A percentile compares a stretch with the other conserved stretches of the same genome.
Evolutionary conservation across 345 rosid species (phyloP).

Genomic region (Euphorbia lathyris): DNA sequence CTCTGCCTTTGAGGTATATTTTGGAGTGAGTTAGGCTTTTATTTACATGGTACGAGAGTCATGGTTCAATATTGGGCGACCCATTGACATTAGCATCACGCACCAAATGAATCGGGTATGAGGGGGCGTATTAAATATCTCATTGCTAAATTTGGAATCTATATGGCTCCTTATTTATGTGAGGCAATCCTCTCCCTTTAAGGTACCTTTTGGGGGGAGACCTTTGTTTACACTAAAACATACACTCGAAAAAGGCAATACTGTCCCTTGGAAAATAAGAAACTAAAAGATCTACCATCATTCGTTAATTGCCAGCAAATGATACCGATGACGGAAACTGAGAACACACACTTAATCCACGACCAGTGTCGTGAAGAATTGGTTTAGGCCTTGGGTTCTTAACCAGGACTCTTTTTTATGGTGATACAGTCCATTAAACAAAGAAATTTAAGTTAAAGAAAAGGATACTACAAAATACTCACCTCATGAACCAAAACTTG

Average conservation of each 20-base stretch:
- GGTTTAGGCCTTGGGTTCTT: neutral
- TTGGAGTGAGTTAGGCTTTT: no score
- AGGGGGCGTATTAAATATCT: no score
- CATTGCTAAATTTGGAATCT: no score
- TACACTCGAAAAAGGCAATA: neutral
- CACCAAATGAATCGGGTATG: no score
- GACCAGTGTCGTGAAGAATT: neutral
- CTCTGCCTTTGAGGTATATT: no score
- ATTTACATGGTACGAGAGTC: no score
- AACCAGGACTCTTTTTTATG: neutral
- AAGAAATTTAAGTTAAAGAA: neutral
- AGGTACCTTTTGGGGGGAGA: no score
- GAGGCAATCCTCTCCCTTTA: no score
- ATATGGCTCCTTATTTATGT: no score
- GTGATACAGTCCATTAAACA: neutral
- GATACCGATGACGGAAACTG: neutral
- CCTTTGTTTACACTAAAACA: no score
- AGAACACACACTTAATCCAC: neutral
- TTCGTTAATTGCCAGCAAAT: neutral
- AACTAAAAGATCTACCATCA: neutral
- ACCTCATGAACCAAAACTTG: slow-evolving; percentile 89
- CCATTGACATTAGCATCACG: no score
- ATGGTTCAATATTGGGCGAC: no score
- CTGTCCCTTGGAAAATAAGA: neutral
- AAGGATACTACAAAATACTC: slow-evolving; percentile 18